phyloP scores from a whole-genome alignment of 495 filamentous ascomycete genomes.

The Penicillium ochrochloron region DNA sequence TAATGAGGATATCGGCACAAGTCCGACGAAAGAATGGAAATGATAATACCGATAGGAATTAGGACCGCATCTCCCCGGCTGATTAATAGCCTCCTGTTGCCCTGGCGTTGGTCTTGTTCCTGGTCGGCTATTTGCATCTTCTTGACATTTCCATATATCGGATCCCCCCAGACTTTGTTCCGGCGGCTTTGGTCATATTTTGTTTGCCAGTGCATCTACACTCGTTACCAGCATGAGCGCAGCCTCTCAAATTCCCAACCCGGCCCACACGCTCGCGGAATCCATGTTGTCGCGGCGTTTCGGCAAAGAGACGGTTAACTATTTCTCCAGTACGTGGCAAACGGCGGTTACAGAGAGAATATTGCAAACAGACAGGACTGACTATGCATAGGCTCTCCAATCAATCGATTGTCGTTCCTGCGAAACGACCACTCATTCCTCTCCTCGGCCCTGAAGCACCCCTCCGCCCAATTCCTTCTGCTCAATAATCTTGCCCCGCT shows the following conservation, averaged over 20 bases:
- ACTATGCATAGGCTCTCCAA: conserved; percentile 61
- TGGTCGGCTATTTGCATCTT: conserved; percentile 1
- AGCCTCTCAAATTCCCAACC: conserved; percentile 52
- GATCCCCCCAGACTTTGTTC: neutral
- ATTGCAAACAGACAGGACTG: neutral
- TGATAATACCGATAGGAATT: conserved; percentile 10
- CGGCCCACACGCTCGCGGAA: conserved; percentile 68
- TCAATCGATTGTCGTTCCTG: conserved; percentile 85
- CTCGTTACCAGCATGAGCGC: conserved; percentile 35
- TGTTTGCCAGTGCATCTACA: neutral
- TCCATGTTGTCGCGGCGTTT: conserved; percentile 87
- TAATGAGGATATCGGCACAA: conserved; percentile 17
- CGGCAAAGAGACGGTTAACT: conserved; percentile 89
- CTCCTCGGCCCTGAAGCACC: conserved; percentile 72
- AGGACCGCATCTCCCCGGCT: conserved; percentile 18
- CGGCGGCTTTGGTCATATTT: neutral
- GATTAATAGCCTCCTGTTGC: conserved; percentile 29
- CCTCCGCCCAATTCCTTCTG: conserved; percentile 71
- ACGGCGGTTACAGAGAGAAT: neutral
- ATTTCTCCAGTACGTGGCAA: conserved; percentile 74
- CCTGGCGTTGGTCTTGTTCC: neutral
- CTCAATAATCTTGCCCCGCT: conserved; percentile 81
- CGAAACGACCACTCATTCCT: conserved; percentile 81
- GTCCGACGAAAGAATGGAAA: conserved; percentile 25
- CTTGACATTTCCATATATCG: neutral